Evolutionary conservation across 768 basidiomycete species (phyloP).

Genomic region (Hygrophoropsis aurantiaca): DNA sequence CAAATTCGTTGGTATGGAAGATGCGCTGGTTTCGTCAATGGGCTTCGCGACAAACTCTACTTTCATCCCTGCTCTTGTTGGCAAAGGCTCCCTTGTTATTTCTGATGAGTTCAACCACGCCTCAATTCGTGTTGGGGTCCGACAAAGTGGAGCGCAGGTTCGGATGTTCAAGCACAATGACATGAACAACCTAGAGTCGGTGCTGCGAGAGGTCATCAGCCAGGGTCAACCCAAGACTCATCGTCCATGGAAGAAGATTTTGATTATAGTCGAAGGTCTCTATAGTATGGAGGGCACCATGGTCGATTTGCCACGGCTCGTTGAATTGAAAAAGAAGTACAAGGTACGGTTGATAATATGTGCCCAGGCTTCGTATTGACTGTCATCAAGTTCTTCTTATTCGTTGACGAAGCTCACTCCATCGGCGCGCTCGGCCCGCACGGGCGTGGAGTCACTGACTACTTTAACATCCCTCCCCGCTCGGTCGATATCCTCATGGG

Average conservation of each 20-base stretch:
- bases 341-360: constrained; percentile 61
- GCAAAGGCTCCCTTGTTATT: constrained; percentile 91
- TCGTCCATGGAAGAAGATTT: constrained; percentile 98
- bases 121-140: constrained; percentile 89
- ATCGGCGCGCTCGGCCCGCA: constrained; percentile 93
- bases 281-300: constrained; percentile 99
- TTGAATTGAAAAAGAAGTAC: constrained; percentile 91
- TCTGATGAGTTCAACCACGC: constrained; percentile 98
- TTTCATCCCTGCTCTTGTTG: constrained; percentile 85
- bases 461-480: constrained; percentile 81
- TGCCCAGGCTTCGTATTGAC: constrained; percentile 2
- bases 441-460: constrained; percentile 94
- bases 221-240: constrained; percentile 98
- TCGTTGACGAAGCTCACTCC: constrained; percentile 96
- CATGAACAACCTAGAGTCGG: constrained; percentile 74
- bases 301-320: constrained; percentile 75
- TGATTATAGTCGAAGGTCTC: constrained; percentile 91
- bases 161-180: constrained; percentile 98
- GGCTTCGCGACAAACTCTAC: constrained; percentile 97
- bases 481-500: constrained; percentile 95
- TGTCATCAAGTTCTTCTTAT: constrained; percentile 80
- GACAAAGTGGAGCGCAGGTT: constrained; percentile 85
- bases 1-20: constrained; percentile 87
- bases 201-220: constrained; percentile 88
- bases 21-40: constrained; percentile 89